These are phyloP conservation scores for Salix udensis DNA, from an alignment of 345 rosid species.

Conservation along the genomic window DNA sequence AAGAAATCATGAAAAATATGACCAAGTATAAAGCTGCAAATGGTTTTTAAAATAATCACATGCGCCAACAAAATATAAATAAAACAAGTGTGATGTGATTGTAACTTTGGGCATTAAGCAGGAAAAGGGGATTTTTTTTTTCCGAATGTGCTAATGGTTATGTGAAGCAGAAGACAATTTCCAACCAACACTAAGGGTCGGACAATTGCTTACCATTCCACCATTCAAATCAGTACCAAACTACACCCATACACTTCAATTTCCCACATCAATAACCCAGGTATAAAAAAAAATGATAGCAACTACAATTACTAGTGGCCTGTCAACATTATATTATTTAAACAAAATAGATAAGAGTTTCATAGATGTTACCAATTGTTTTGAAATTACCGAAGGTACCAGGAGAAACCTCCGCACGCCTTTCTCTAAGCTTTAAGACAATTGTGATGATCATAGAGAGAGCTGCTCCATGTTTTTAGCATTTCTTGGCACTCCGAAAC, in stretches of 20 bases:
- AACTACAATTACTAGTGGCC: background rate
- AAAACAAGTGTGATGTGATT: background rate
- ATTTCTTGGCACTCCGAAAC: constrained; percentile 40
- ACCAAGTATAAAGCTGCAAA: background rate
- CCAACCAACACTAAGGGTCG: background rate
- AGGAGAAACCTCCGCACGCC: constrained; percentile 18
- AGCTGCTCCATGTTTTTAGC: constrained; percentile 58
- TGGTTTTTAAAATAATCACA: background rate
- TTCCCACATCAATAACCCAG: background rate
- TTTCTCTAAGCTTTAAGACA: background rate
- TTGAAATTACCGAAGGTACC: background rate
- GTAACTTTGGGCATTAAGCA: background rate
- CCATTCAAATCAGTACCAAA: background rate
- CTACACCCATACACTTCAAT: background rate
- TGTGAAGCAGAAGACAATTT: background rate
- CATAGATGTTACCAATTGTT: background rate
- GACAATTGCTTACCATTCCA: background rate
- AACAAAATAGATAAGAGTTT: background rate
- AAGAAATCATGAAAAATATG: background rate
- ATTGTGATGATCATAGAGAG: constrained; percentile 47
- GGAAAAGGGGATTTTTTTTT: background rate
- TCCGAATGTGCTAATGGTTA: background rate
- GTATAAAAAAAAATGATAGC: background rate
- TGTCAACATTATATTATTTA: constrained; percentile 11
- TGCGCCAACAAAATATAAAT: background rate